Evolutionary conservation across 2,329 filamentous ascomycete species (phyloP).

Genomic region (Clarireedia monteithiana): DNA sequence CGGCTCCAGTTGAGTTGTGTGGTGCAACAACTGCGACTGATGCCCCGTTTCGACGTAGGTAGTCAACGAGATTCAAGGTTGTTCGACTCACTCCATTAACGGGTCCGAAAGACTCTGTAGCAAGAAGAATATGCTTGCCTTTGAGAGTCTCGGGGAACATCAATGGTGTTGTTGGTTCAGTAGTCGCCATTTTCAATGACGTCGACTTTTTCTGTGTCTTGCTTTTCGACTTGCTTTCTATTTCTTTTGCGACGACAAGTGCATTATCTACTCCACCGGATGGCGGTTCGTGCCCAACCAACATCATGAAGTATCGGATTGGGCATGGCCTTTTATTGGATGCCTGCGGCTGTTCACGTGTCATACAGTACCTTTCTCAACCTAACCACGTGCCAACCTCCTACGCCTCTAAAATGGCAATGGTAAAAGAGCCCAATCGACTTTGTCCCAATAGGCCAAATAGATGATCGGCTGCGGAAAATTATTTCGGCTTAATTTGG

Average conservation of each 20-base stretch:
- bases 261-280: neutral
- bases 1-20: constrained; percentile 37
- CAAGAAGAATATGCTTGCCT: constrained; percentile 56
- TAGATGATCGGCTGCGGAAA: no score
- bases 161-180: neutral
- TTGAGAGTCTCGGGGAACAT: constrained; percentile 39
- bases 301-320: neutral
- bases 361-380: no score
- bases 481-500: no score
- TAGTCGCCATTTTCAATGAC: neutral
- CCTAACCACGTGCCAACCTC: no score
- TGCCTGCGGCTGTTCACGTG: no score
- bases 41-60: constrained; percentile 55
- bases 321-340: neutral
- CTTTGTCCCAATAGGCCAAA: no score
- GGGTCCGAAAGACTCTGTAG: constrained; percentile 64
- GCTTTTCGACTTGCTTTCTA: neutral
- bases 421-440: no score
- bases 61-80: constrained; percentile 60
- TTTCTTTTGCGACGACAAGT: neutral
- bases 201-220: no score
- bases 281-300: neutral
- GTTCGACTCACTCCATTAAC: constrained; percentile 69
- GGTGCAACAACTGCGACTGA: constrained; percentile 61
- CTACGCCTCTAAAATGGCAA: no score